Base-by-base conservation (phyloP, 228 moss, liverwort and hornwort species). In the Sphagnum fallax region DNA sequence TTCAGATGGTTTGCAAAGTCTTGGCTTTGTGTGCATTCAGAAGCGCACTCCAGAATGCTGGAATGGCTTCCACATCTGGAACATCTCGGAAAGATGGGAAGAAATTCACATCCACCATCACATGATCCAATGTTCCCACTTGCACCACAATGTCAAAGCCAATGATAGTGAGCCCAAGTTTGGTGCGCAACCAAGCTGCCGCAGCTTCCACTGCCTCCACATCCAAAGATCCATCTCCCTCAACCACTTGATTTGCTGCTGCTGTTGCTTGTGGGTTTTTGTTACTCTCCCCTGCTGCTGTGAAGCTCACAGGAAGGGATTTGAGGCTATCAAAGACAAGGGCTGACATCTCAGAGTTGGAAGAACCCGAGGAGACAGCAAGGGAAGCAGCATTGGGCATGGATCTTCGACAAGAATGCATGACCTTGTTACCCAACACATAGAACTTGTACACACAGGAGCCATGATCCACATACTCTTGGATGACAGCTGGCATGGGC, bases 71-170 rank as follows among this genome's bases (percentile, higher is more conserved):
- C 62, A 77, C 60, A 58, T 90, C 88, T 18, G 90, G 79, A 8
- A 93, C 91, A 67, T 97, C 97, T 72, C 90, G 93, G 72, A 97
- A 97, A 10, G 93, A 90, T 6, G 91, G 91, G 60, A 97, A 93
- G 82, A 87, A 93, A 73, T 97, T 97, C 18, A 97, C 88, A 51
- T 97, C 97, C 71, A 93, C 87, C 75, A 97, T 89, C 8, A 97
- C 90, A 48, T 93, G 93, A 63, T 97, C 87, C 51, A 80, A 77
- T 0, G 88, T 85, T 68, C 80, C 90, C 63, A 83, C 84, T 78
- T 91, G 90, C 58, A 95, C 93, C 91, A 96, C 96, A 66, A 96
- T 78, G 77, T 96, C 96, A 77, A 96, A 96, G 10, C 93, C 93
- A 51, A 96, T 83, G 66, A 96, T 92, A 6, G 96, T 89, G 32